Percentiles rank a stretch among this genome's conserved stretches.
Evolutionary conservation across 176 grass and related monocot genomes (phyloP).

Genomic region (Oryza coarctata): DNA sequence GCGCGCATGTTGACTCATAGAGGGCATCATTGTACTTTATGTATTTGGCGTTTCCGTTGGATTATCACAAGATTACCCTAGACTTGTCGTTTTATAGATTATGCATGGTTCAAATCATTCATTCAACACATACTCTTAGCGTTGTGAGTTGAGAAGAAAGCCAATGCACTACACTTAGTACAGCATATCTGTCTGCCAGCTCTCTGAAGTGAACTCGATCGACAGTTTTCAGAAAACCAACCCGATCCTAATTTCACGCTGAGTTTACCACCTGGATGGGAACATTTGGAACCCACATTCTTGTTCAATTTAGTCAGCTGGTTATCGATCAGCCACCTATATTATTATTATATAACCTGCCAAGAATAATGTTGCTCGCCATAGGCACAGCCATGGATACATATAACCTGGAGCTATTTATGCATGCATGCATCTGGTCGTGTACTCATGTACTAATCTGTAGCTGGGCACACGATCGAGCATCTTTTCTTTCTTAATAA

Average conservation of each 20-base stretch:
- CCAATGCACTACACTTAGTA: not conserved
- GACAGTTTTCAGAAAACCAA: conserved; percentile 1
- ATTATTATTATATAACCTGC: not conserved
- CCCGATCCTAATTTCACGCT: conserved; percentile 9
- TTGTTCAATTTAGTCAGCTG: not conserved
- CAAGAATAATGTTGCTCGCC: conserved; percentile 24
- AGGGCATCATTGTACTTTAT: not conserved
- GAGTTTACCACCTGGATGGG: not conserved
- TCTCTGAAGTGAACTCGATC: not conserved
- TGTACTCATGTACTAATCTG: not conserved
- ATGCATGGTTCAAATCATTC: not conserved
- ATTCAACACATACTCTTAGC: too few relatives aligned
- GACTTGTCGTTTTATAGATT: too few relatives aligned
- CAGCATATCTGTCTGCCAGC: not conserved
- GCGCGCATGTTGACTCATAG: not conserved
- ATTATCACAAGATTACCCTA: not conserved
- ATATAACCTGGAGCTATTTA: not conserved
- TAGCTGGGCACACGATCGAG: conserved; percentile 8
- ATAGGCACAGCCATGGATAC: conserved; percentile 18
- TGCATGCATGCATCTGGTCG: not conserved
- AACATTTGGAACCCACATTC: conserved; percentile 33
- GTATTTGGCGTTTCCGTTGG: not conserved
- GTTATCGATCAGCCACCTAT: not conserved
- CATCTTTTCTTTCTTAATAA: conserved; percentile 12
- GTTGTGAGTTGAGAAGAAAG: too few relatives aligned